Conservation (phyloP, 2,329 filamentous ascomycete species). For the Sporothrix humicola region DNA sequence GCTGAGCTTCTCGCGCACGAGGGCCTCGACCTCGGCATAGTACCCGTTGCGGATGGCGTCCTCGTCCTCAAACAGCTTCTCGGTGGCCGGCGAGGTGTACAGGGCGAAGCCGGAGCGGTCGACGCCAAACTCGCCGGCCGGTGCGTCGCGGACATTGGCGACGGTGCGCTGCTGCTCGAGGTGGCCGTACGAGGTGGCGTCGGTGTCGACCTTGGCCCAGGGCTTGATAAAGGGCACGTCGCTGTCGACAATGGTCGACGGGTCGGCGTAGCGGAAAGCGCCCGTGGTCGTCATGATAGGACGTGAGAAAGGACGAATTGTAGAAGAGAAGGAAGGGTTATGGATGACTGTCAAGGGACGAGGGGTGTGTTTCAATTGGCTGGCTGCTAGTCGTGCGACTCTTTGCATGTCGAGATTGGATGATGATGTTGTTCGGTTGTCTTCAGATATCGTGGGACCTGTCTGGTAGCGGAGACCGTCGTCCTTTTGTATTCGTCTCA, state of each 20-base stretch:
- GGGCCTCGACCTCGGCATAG: slow-evolving; percentile 65
- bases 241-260: slow-evolving; percentile 47
- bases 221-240: slow-evolving; percentile 55
- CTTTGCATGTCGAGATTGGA: neutral
- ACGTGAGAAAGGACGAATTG: neutral
- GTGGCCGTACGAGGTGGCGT: slow-evolving; percentile 59
- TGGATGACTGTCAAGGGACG: neutral
- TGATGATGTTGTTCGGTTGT: neutral
- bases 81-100: slow-evolving; percentile 55
- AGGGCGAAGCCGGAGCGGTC: slow-evolving; percentile 66
- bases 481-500: neutral
- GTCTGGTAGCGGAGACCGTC: neutral
- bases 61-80: slow-evolving; percentile 63
- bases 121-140: slow-evolving; percentile 60
- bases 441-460: no score
- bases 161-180: slow-evolving; percentile 55
- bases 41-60: slow-evolving; percentile 60
- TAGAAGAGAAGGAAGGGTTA: no score
- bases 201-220: slow-evolving; percentile 69
- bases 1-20: slow-evolving; percentile 59
- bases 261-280: slow-evolving; percentile 66
- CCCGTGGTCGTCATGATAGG: slow-evolving; percentile 39
- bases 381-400: neutral
- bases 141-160: slow-evolving; percentile 58
- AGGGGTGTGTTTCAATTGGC: no score